Evolutionary conservation across 805 yeast genomes (phyloP).

Genomic region (Yamadazyma phyllophila): DNA sequence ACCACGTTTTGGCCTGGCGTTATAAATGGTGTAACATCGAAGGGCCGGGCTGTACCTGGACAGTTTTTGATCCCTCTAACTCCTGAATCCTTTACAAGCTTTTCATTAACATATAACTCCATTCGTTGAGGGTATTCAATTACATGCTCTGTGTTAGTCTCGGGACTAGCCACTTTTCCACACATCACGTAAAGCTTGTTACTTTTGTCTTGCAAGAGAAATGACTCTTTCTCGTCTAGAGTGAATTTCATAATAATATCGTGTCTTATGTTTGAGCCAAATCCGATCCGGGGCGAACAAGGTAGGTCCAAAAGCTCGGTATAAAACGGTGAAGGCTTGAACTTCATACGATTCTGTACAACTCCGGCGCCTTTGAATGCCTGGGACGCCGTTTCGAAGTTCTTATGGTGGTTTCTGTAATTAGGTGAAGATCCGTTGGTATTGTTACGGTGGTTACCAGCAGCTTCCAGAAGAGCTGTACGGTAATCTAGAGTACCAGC

Average conservation of each 20-base stretch:
- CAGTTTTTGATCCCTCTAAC: slow-evolving; percentile 74
- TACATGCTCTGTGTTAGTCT: not conserved
- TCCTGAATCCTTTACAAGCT: slow-evolving; percentile 44
- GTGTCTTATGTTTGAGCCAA: slow-evolving; percentile 17
- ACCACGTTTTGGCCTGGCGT: slow-evolving; percentile 17
- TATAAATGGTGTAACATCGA: slow-evolving; percentile 56
- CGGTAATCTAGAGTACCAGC: slow-evolving; percentile 2
- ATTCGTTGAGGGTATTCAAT: slow-evolving; percentile 70
- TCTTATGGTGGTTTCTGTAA: slow-evolving; percentile 2
- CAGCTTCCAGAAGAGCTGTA: not conserved
- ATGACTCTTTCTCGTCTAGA: slow-evolving; percentile 37
- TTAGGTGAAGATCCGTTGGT: not conserved
- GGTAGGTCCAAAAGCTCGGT: slow-evolving; percentile 45
- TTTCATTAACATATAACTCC: slow-evolving; percentile 62
- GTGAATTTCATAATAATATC: slow-evolving; percentile 39
- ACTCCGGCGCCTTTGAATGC: not conserved
- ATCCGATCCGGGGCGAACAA: slow-evolving; percentile 47
- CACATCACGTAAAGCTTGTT: slow-evolving; percentile 50
- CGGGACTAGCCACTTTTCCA: slow-evolving; percentile 37
- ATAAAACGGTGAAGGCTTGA: slow-evolving; percentile 46
- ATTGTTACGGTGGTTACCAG: not conserved
- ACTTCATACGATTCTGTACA: not conserved
- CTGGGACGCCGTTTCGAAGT: not conserved
- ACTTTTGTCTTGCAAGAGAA: slow-evolving; percentile 22
- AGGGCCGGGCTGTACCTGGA: slow-evolving; percentile 80